Evolutionary conservation across 2,329 filamentous ascomycete genomes (phyloP).

Genomic region (Coleophoma cylindrospora): DNA sequence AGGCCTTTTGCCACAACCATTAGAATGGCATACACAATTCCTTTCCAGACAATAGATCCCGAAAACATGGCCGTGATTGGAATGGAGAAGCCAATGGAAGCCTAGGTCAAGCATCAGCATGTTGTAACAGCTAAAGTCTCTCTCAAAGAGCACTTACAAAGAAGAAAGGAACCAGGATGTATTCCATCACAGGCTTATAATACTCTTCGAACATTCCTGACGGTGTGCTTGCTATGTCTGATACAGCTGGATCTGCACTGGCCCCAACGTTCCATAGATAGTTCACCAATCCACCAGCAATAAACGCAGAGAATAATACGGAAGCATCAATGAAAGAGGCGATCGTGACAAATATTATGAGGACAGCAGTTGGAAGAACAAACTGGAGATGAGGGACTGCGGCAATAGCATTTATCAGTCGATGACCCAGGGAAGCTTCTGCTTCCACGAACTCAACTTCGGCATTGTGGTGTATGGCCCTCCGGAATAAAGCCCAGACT

Average conservation of each 20-base stretch:
- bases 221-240: neutral
- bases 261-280: conserved; percentile 32
- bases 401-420: neutral
- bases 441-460: neutral
- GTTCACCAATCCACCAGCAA: conserved; percentile 39
- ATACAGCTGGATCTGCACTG: neutral
- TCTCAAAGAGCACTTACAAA: conserved; percentile 41
- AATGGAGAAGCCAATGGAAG: conserved; percentile 71
- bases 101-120: conserved; percentile 26
- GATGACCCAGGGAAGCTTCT: neutral
- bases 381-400: conserved; percentile 11
- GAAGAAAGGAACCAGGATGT: conserved; percentile 52
- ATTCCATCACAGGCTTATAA: conserved; percentile 23
- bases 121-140: neutral
- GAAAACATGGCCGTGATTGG: conserved; percentile 67
- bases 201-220: conserved; percentile 20
- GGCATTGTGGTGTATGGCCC: neutral
- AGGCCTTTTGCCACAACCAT: conserved; percentile 61
- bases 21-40: conserved; percentile 64
- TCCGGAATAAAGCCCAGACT: conserved; percentile 4
- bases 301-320: conserved; percentile 44
- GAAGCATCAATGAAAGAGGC: conserved; percentile 40
- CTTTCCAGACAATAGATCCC: conserved; percentile 62
- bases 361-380: conserved; percentile 9
- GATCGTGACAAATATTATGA: conserved; percentile 16